Evolutionary conservation across 192 early-diverging fungal species (phyloP).

Genomic region (Podila verticillata): DNA sequence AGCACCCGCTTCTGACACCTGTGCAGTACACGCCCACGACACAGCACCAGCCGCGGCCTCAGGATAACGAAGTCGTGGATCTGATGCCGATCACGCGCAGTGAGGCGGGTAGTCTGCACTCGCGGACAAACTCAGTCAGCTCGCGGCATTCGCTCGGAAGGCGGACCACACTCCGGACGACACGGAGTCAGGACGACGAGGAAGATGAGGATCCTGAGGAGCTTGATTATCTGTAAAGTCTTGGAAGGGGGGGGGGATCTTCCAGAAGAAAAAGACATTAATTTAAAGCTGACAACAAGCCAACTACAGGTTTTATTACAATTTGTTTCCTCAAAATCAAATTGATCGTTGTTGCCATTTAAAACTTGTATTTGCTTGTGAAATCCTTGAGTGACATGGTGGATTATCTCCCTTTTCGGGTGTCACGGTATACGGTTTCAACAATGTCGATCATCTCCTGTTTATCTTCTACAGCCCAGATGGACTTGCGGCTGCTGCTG

Average conservation of each 20-base stretch:
- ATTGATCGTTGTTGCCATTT: constrained; percentile 6
- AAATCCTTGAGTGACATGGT: constrained; percentile 94
- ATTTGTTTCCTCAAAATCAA: too few species aligned
- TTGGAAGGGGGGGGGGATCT: too few species aligned
- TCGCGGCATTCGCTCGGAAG: not conserved
- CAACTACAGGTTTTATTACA: too few species aligned
- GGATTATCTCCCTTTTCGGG: constrained; percentile 93
- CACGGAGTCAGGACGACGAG: not conserved
- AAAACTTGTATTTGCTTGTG: constrained; percentile 98
- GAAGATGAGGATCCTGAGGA: not conserved
- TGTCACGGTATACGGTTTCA: constrained; percentile 91
- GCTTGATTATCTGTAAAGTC: not conserved
- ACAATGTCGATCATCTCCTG: constrained; percentile 96
- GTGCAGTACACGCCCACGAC: not conserved
- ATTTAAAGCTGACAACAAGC: too few species aligned
- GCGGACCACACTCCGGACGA: not conserved
- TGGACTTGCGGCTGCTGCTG: constrained; percentile 99
- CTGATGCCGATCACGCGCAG: constrained; percentile 2
- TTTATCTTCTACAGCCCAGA: constrained; percentile 93
- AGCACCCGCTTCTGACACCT: not conserved
- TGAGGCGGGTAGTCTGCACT: not conserved
- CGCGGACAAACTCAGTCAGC: not conserved
- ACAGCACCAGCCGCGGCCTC: not conserved
- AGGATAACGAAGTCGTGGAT: not conserved
- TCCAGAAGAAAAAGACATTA: too few species aligned